These are phyloP conservation scores for Acephala macrosclerotiorum DNA, from an alignment of 2,329 filamentous ascomycete genomes.

Conservation along the genomic window DNA sequence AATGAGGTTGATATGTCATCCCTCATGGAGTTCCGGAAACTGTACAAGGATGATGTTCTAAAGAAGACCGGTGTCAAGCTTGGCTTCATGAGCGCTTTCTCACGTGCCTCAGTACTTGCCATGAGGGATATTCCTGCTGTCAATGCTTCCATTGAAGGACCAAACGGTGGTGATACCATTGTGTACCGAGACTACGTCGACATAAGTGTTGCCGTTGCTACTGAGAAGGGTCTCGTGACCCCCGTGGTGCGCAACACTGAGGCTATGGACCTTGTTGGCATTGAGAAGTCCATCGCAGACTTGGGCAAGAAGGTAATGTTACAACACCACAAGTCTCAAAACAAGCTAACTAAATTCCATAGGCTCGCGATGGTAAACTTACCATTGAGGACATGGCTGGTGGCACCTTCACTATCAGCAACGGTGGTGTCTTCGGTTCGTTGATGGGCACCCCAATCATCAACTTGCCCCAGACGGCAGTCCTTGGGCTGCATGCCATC, in stretches of 20 bases:
- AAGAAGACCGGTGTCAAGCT: constrained; percentile 98
- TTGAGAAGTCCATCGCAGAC: constrained; percentile 91
- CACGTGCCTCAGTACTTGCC: constrained; percentile 85
- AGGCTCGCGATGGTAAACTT: constrained; percentile 94
- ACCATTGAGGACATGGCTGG: constrained; percentile 99
- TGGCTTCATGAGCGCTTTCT: constrained; percentile 99
- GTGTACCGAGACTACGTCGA: constrained; percentile 99
- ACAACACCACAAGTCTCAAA: background rate
- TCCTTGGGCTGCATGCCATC: constrained; percentile 93
- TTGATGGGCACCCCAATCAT: constrained; percentile 98
- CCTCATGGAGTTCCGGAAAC: constrained; percentile 94
- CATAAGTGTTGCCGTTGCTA: constrained; percentile 95
- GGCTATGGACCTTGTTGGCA: constrained; percentile 83
- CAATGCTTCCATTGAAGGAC: constrained; percentile 96
- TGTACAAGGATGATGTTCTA: constrained; percentile 95
- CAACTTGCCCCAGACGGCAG: constrained; percentile 92
- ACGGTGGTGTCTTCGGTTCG: constrained; percentile 95
- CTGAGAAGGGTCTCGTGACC: constrained; percentile 96
- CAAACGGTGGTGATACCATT: constrained; percentile 94
- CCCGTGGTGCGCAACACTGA: constrained; percentile 96
- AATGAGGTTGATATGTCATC: constrained; percentile 99
- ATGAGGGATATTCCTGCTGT: constrained; percentile 95
- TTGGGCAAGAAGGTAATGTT: constrained; percentile 86
- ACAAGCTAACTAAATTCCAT: constrained; percentile 25
- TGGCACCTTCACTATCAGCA: constrained; percentile 97